Conservation (phyloP, 441 rosid species). For the Gossypium davidsonii region DNA sequence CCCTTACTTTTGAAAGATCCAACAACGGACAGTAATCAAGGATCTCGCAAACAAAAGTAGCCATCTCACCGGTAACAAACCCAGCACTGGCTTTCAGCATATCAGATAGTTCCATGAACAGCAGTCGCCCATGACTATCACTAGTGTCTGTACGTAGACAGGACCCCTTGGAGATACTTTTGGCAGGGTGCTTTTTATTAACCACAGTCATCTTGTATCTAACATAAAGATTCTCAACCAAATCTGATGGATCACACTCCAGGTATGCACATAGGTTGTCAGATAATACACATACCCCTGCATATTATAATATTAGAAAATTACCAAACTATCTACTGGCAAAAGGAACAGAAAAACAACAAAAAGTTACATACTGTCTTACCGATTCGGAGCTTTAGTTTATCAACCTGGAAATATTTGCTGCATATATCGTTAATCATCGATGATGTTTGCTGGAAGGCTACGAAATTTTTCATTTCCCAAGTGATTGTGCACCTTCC, state of each 20-base stretch:
- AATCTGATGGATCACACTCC: slow-evolving; percentile 80
- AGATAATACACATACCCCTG: slow-evolving; percentile 92
- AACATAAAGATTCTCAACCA: slow-evolving; percentile 86
- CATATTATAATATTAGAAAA: slow-evolving; percentile 15
- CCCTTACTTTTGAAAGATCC: slow-evolving; percentile 96
- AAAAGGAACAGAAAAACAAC: slow-evolving; percentile 24
- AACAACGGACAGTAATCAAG: slow-evolving; percentile 99
- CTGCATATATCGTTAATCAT: slow-evolving; percentile 87
- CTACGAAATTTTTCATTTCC: slow-evolving; percentile 91
- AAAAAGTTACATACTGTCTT: slow-evolving; percentile 27
- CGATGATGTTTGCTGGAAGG: slow-evolving; percentile 88
- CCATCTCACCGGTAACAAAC: slow-evolving; percentile 90
- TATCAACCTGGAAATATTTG: slow-evolving; percentile 93
- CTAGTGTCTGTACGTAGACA: slow-evolving; percentile 95
- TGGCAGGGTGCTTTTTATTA: slow-evolving; percentile 83
- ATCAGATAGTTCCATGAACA: slow-evolving; percentile 95
- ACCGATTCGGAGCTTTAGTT: slow-evolving; percentile 98
- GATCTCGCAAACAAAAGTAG: slow-evolving; percentile 95
- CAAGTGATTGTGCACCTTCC: slow-evolving; percentile 79
- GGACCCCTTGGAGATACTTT: slow-evolving; percentile 98
- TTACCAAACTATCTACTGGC: neutral
- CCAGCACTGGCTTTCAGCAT: slow-evolving; percentile 95
- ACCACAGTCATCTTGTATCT: slow-evolving; percentile 91
- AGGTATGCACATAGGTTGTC: slow-evolving; percentile 91
- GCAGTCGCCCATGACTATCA: slow-evolving; percentile 76